These are phyloP conservation scores for Ziziphus jujuba DNA, from an alignment of 306 rosid genomes.

Conservation along the genomic window DNA sequence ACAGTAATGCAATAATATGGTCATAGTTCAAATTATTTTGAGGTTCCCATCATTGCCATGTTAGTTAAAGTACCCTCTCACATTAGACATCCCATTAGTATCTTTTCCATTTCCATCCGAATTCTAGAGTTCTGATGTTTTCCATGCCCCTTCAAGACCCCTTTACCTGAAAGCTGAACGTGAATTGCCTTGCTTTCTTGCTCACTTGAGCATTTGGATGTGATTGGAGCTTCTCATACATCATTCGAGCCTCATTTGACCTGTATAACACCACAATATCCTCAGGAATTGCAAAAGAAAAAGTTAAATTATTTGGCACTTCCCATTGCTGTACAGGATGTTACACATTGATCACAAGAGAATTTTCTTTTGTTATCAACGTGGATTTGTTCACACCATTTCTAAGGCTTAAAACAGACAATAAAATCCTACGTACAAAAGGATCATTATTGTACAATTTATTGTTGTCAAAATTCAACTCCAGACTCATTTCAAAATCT, in stretches of 20 bases:
- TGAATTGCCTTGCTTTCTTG: slow-evolving; percentile 83
- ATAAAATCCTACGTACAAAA: no score
- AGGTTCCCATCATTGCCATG: slow-evolving; percentile 17
- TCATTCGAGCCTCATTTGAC: slow-evolving; percentile 61
- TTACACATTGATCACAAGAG: background rate
- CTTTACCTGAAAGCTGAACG: slow-evolving; percentile 78
- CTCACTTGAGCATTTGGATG: slow-evolving; percentile 72
- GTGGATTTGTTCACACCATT: no score
- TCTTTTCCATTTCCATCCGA: no score
- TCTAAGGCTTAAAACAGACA: no score
- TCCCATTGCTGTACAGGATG: slow-evolving; percentile 16
- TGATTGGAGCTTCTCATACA: slow-evolving; percentile 86
- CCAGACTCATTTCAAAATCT: slow-evolving; percentile 2
- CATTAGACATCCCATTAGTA: no score
- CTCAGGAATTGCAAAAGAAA: background rate
- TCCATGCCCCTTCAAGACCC: no score
- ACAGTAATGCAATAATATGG: background rate
- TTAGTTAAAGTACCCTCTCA: background rate
- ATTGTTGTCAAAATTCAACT: background rate
- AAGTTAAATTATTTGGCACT: slow-evolving; percentile 9
- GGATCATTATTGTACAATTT: no score
- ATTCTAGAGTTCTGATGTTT: no score
- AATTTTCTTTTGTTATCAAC: background rate
- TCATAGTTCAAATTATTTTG: background rate
- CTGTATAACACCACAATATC: slow-evolving; percentile 39